Evolutionary conservation across 176 grass and related monocot genomes (phyloP), one percentile per base, ranked within the genome.

Genomic region (Phoenix dactylifera): DNA sequence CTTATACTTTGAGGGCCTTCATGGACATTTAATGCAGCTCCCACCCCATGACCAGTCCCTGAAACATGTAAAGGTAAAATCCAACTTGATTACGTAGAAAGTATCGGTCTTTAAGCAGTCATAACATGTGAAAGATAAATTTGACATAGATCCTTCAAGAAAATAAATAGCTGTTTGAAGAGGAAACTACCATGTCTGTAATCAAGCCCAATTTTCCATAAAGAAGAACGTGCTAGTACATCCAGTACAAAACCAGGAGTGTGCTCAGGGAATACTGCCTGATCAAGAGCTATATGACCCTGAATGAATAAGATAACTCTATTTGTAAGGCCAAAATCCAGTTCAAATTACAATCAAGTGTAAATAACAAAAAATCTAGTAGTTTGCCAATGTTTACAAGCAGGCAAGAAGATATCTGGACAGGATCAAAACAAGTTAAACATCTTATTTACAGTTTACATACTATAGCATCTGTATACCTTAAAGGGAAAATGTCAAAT

Each of bases 31-130:
- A 96, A 71, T 70, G 87, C 92, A 72, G 92, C 92, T 70, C 92
- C 92, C 63, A 96, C 92, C 50, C 92, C 92, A 82, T 96, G 92
- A 62, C 92, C 92, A 69, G 92, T 96, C 55, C 92, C 92, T 96
- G 77, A 61, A 85, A 72, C 30, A 59, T 51, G 20, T 16, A 72
- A 72, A 57, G 59, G 55, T 70, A 4, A 55, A 81, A 81, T 50
- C 18, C 64, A 72, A 61, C 20, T 24, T 17, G 35, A 70, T 2
- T 69, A 78, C 60, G 61, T 56, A 79, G 18, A 30, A 44, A 14
- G 26, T 24, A 29, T 24, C 16, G 22, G 28, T 30, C 17, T 17
- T 22, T 23, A 16, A 12, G 22, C 23, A 66, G 10, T 28, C 10
- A 55, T 49, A 15, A 49, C 52, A 39, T 4, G 18, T 54, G 12